Base-by-base conservation (phyloP, 805 yeast genomes). In the Helenozyma baotianmanensis region DNA sequence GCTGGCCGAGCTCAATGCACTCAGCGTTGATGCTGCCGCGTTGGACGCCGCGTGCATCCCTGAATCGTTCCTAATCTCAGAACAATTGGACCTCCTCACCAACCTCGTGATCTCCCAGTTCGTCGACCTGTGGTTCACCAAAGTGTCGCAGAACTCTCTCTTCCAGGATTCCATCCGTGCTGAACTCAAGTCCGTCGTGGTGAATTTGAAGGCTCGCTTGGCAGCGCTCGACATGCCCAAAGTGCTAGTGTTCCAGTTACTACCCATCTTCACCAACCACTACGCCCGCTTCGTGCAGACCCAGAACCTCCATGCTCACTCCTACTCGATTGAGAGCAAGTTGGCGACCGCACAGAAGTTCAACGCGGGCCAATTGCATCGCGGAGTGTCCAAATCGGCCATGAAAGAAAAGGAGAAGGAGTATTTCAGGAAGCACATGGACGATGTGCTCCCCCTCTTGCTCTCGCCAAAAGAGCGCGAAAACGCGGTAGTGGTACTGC, bases 231-330 rank as follows among this genome's bases (percentile, higher is more conserved):
- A 85, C 47, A 56, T 74, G 14, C 66, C 87, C 1, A 68, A 69
- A 25, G 50, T 86, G 19, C 39, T 82, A 3, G 78, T 85, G 1
- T 58, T 76, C 19, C 68, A 69, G 27, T 22, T 84, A 0, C 35
- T 84, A 6, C 96, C 96, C 0, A 45, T 80, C 1, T 6, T 86
- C 1, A 79, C 84, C 1, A 72, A 69, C 9, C 95, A 88, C 52
- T 70, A 81, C 38, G 58, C 63, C 6, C 60, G 62, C 6, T 84
- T 70, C 48, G 58, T 71, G 2, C 27, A 31, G 14, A 29, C 18
- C 14, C 9, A n/a, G 14, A 29, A 27, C 12, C 30, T 21, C 35
- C 50, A 21, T 52, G 57, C 31, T 51, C 42, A 34, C 46, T 51
- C 35, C 25, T 16, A 50, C 32, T 36, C 62, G 1, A 33, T 53